Percentiles rank a stretch among this genome's conserved stretches.
These are phyloP conservation scores for Scorias spongiosa DNA, from an alignment of 2,329 filamentous ascomycete genomes.

Conservation along the genomic window DNA sequence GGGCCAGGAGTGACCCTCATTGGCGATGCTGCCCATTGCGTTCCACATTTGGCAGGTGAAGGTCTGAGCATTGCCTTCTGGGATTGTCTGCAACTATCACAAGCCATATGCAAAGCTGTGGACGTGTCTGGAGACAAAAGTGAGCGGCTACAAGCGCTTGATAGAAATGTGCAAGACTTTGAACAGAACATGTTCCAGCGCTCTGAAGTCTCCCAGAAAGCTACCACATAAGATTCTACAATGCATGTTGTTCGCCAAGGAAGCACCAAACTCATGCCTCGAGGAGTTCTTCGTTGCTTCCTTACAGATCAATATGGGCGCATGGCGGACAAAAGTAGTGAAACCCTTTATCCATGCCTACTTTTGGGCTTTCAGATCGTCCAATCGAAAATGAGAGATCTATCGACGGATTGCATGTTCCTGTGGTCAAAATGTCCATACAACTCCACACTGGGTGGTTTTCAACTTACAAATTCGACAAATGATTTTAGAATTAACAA, in stretches of 20 bases:
- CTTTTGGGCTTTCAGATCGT: constrained; percentile 14
- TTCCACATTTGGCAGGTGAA: constrained; percentile 20
- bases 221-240: constrained; percentile 28
- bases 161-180: constrained; percentile 16
- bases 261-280: constrained; percentile 30
- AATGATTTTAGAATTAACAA: too few relatives aligned
- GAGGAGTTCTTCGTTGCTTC: constrained; percentile 19
- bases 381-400: too few relatives aligned
- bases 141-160: constrained; percentile 1
- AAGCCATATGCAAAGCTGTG: constrained; percentile 18
- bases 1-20: constrained; percentile 24
- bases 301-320: constrained; percentile 9
- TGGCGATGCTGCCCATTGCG: constrained; percentile 27
- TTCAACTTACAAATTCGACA: too few relatives aligned
- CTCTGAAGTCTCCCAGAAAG: constrained; percentile 19
- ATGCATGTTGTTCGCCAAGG: constrained; percentile 34
- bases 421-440: too few relatives aligned
- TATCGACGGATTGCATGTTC: too few relatives aligned
- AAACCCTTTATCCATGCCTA: constrained; percentile 14
- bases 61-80: constrained; percentile 25
- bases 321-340: constrained; percentile 6
- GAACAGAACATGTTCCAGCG: constrained; percentile 25
- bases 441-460: too few relatives aligned
- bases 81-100: constrained; percentile 21
- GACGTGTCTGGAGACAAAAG: constrained; percentile 1